These are phyloP conservation scores for Ligustrum vulgare DNA, from an alignment of 257 asterid genomes.

Conservation along the genomic window DNA sequence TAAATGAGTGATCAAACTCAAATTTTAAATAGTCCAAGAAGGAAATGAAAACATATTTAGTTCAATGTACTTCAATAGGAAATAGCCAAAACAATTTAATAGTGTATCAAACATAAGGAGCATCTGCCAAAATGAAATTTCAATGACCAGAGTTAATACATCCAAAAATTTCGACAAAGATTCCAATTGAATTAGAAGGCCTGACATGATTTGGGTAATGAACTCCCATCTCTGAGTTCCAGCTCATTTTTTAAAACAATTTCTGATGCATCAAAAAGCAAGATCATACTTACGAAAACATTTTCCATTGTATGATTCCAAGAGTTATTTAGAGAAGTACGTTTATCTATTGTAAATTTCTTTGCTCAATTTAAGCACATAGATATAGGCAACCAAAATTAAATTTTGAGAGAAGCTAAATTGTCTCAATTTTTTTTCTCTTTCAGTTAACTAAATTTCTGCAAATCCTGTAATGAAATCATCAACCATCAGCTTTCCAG, in stretches of 20 bases:
- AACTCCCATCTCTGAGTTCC: conserved; percentile 72
- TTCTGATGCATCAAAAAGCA: conserved; percentile 18
- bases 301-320: not conserved
- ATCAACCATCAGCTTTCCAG: not conserved
- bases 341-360: conserved; percentile 20
- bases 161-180: conserved; percentile 88
- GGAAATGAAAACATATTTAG: no score
- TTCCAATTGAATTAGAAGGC: conserved; percentile 84
- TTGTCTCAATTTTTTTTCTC: conserved; percentile 3
- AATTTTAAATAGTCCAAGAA: no score
- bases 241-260: conserved; percentile 39
- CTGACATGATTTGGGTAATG: conserved; percentile 54
- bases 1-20: no score
- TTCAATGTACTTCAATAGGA: no score
- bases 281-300: conserved; percentile 10
- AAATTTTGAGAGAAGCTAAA: not conserved
- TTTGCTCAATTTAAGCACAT: conserved; percentile 9
- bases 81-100: no score
- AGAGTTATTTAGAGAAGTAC: conserved; percentile 10
- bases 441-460: conserved; percentile 15
- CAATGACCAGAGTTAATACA: conserved; percentile 84
- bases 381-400: not conserved
- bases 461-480: conserved; percentile 25
- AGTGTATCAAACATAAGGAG: conserved; percentile 53
- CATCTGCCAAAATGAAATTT: conserved; percentile 71